Evolutionary conservation across 768 basidiomycete species (phyloP).

Genomic region (Mycena olivaceomarginata): DNA sequence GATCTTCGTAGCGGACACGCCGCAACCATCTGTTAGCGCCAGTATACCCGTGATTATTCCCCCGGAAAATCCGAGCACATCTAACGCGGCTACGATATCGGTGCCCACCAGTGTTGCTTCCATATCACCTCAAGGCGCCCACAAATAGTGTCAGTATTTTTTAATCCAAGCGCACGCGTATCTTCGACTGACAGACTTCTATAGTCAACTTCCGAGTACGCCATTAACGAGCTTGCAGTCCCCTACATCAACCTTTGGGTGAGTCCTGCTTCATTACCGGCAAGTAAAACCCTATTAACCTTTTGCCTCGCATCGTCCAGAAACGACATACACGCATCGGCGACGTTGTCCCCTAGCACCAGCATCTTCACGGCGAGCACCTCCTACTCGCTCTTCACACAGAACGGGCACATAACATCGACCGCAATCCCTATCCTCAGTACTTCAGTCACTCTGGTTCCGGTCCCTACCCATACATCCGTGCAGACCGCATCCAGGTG

Average conservation of each 20-base stretch:
- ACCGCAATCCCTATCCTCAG: constrained; percentile 11
- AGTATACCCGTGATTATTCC: not conserved
- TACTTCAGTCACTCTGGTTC: constrained; percentile 2
- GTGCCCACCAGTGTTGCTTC: not conserved
- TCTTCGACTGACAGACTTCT: not conserved
- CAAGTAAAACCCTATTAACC: not conserved
- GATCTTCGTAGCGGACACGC: not conserved
- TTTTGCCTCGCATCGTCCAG: not conserved
- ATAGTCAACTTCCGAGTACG: not conserved
- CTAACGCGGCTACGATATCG: not conserved
- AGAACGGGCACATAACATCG: constrained; percentile 4
- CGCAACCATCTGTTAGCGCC: not conserved
- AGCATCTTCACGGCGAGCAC: constrained; percentile 15
- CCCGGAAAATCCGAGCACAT: not conserved
- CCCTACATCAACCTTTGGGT: constrained; percentile 22
- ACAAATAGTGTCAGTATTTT: not conserved
- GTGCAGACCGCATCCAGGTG: constrained; percentile 7
- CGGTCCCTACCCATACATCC: constrained; percentile 13
- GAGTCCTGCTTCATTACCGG: not conserved
- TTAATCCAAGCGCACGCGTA: too few species aligned
- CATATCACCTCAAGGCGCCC: not conserved
- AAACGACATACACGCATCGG: constrained; percentile 8
- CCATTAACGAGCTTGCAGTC: not conserved
- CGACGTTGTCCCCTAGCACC: constrained; percentile 22
- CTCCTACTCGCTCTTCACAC: constrained; percentile 22